Base-by-base conservation (phyloP, 106 monocot genomes). In the Acanthochlamys bracteata region DNA sequence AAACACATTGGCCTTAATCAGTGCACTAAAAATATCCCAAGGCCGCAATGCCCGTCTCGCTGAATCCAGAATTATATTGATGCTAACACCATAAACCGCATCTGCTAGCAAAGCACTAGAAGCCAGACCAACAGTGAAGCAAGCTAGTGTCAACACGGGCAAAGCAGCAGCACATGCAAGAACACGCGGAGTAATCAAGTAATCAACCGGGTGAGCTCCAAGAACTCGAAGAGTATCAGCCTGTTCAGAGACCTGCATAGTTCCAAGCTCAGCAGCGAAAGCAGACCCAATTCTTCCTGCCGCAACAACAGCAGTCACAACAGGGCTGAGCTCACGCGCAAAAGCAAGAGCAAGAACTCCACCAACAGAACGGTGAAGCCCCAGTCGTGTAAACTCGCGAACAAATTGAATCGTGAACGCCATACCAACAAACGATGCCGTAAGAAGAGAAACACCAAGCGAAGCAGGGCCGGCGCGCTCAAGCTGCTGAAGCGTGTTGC, bases 401-500 rank as follows among this genome's bases (percentile, higher is more conserved):
- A 91, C 91, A 69, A 91, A 91, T 78, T 91, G 91, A 67, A 98
- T 88, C 53, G 96, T 95, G 82, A 86, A 86, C 8, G 86, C 86
- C 86, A 86, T 86, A 51, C 86, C 87, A 25, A 88, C 80, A 66
- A 88, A 96, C 43, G 96, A 63, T 41, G 91, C 75, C 25, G 96
- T 91, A 15, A 96, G 91, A 26, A 91, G 80, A 64, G 84, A 80
- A 21, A 96, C 96, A 14, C 88, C 82, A 11, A 91, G 55, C 65
- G 91, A 91, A 15, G 82, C 68, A 23, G 96, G 96, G 7, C 91
- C 91, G 4, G 78, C 82, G 60, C 95, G 82, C 26, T 85, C 76
- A 11, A 98, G 77, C 80, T 98, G 88, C 64, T 84, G 76, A 16
- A 84, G 80, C 7, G 82, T 86, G 78, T 96, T 96, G 42, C 72